Evolutionary conservation across 306 rosid genomes (phyloP).

Genomic region (Prunus mira): DNA sequence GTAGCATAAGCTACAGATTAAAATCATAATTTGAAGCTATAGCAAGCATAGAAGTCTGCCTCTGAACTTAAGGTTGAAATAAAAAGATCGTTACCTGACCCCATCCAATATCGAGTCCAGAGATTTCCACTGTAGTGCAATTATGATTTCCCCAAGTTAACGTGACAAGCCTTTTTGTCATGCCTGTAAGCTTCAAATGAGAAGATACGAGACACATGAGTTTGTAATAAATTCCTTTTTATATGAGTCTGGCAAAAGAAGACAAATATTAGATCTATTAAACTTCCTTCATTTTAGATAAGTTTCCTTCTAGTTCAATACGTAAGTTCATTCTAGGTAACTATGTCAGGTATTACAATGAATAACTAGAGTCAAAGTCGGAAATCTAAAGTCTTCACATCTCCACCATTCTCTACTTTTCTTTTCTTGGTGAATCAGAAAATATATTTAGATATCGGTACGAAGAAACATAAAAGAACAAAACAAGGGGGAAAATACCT

Average conservation of each 20-base stretch:
- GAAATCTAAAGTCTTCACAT: not conserved
- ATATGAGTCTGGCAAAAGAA: not conserved
- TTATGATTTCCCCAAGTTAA: conserved; percentile 57
- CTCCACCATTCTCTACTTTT: not conserved
- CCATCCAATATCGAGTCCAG: conserved; percentile 99
- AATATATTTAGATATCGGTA: no score
- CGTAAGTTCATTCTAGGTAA: not conserved
- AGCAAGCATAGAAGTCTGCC: conserved; percentile 17
- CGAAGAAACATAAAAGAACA: not conserved
- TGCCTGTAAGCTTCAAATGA: conserved; percentile 67
- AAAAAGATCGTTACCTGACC: conserved; percentile 70
- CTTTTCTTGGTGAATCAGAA: not conserved
- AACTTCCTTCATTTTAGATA: not conserved
- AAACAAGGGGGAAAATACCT: not conserved
- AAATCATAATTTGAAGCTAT: conserved; percentile 13
- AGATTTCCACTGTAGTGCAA: conserved; percentile 76
- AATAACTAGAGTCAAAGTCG: not conserved
- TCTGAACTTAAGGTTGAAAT: not conserved
- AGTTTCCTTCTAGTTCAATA: not conserved
- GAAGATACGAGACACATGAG: conserved; percentile 36
- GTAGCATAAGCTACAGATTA: not conserved
- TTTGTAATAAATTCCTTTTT: conserved; percentile 11
- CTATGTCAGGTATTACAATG: not conserved
- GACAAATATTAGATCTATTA: not conserved
- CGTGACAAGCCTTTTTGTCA: conserved; percentile 51